Conservation (phyloP, 805 yeast species). For the Priceomyces medius region DNA sequence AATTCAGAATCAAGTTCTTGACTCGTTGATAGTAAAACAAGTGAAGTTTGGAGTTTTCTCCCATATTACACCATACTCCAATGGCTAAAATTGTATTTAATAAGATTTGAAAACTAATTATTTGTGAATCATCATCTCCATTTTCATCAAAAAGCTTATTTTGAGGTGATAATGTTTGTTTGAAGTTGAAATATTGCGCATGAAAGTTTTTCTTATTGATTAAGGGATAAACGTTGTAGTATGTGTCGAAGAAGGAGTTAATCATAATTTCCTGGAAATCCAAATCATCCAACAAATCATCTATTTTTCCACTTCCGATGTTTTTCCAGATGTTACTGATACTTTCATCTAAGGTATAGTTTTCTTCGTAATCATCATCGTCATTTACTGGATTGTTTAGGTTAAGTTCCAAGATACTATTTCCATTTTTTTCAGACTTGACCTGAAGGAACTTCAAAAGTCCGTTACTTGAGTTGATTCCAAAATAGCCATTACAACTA, state of each 20-base stretch:
- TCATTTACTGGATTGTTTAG: slow-evolving; percentile 11
- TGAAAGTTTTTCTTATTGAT: slow-evolving; percentile 18
- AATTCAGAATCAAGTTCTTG: slow-evolving; percentile 12
- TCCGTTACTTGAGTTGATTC: slow-evolving; percentile 61
- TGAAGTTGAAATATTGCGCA: slow-evolving; percentile 11
- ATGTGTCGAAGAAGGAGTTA: slow-evolving; percentile 15
- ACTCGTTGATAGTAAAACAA: slow-evolving; percentile 17
- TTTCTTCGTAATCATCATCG: slow-evolving; percentile 14
- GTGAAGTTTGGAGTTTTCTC: slow-evolving; percentile 18
- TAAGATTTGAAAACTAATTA: slow-evolving; percentile 16
- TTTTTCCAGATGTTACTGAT: slow-evolving; percentile 13
- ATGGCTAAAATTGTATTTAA: slow-evolving; percentile 18
- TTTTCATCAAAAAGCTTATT: slow-evolving; percentile 4
- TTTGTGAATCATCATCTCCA: slow-evolving; percentile 10
- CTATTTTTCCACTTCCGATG: slow-evolving; percentile 15
- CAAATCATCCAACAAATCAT: slow-evolving; percentile 16
- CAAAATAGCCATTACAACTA: slow-evolving; percentile 58
- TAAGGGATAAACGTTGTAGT: slow-evolving; percentile 19
- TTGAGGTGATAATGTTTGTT: neutral
- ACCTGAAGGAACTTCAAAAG: slow-evolving; percentile 48
- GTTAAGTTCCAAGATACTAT: slow-evolving; percentile 23
- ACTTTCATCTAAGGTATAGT: slow-evolving; percentile 18
- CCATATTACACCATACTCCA: slow-evolving; percentile 22
- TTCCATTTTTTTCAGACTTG: slow-evolving; percentile 24
- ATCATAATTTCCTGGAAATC: slow-evolving; percentile 16